phyloP scores from a whole-genome alignment of 371 early-diverging fungal species.

The Mucor mucedo region DNA sequence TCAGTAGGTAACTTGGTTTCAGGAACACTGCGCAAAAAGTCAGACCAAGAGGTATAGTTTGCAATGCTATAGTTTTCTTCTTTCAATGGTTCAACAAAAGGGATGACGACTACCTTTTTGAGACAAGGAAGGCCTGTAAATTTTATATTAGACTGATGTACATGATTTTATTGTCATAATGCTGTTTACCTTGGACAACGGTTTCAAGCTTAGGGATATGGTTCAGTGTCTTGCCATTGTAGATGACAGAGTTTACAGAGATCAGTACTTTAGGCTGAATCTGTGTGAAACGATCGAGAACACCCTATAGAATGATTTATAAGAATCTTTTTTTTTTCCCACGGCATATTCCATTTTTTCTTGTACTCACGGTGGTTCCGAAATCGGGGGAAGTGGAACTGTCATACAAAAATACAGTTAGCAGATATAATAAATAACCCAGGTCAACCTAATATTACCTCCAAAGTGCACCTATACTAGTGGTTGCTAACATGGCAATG shows the following conservation, averaged over 20 bases:
- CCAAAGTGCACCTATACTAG: conserved; percentile 96
- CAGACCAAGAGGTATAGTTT: conserved; percentile 52
- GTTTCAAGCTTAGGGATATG: conserved; percentile 79
- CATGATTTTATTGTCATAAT: background rate
- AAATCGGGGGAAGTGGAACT: conserved; percentile 94
- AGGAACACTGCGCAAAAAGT: conserved; percentile 50
- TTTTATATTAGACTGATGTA: background rate
- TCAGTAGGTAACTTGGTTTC: conserved; percentile 32
- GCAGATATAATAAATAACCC: background rate
- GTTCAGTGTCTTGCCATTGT: conserved; percentile 87
- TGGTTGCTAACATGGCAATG: conserved; percentile 90
- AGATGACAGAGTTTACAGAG: conserved; percentile 85
- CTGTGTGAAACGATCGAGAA: conserved; percentile 94
- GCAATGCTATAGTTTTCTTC: conserved; percentile 29
- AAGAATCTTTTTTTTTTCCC: conserved; percentile 11
- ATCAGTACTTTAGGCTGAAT: conserved; percentile 94
- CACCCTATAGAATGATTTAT: conserved; percentile 63
- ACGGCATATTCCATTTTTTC: conserved; percentile 6
- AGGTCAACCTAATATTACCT: conserved; percentile 54
- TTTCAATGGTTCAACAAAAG: conserved; percentile 58
- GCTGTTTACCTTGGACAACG: conserved; percentile 62
- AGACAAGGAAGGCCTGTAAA: conserved; percentile 53
- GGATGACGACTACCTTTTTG: conserved; percentile 78
- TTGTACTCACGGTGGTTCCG: conserved; percentile 72
- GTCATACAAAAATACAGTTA: background rate